Conservation (phyloP, 164 flowering plant genomes). For the Dillenia suffruticosa region DNA sequence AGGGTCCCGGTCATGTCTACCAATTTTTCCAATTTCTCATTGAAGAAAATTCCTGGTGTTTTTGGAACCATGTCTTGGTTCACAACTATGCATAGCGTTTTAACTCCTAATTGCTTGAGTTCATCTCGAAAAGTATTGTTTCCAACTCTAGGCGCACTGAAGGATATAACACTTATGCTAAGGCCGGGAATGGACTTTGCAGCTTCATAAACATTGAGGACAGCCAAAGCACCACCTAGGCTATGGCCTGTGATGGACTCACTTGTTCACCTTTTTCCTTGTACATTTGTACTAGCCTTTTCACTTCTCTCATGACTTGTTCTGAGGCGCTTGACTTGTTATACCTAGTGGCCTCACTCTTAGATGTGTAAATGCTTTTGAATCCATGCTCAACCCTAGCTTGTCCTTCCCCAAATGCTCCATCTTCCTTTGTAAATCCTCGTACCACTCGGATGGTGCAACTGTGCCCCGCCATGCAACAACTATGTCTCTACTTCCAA, state of each 20-base stretch:
- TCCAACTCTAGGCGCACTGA: conserved; percentile 49
- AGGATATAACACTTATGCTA: conserved; percentile 30
- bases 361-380: too few relatives aligned
- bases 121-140: conserved; percentile 31
- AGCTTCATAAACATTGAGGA: conserved; percentile 27
- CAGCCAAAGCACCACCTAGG: too few relatives aligned
- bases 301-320: not conserved
- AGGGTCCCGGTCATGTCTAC: conserved; percentile 14
- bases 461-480: too few relatives aligned
- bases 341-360: too few relatives aligned
- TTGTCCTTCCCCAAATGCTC: not conserved
- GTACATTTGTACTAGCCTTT: not conserved
- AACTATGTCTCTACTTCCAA: not conserved
- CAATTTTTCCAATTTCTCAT: conserved; percentile 20
- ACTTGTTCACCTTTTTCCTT: too few relatives aligned
- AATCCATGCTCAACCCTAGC: not conserved
- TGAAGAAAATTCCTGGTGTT: conserved; percentile 33
- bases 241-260: too few relatives aligned
- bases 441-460: not conserved
- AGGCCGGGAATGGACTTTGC: conserved; percentile 16
- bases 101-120: conserved; percentile 24
- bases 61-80: conserved; percentile 37
- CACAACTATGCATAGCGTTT: conserved; percentile 24
- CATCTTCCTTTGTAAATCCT: not conserved
- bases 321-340: too few relatives aligned